Conservation (phyloP, 108 stramenopile genomes). For the Skeletonema grethae region DNA sequence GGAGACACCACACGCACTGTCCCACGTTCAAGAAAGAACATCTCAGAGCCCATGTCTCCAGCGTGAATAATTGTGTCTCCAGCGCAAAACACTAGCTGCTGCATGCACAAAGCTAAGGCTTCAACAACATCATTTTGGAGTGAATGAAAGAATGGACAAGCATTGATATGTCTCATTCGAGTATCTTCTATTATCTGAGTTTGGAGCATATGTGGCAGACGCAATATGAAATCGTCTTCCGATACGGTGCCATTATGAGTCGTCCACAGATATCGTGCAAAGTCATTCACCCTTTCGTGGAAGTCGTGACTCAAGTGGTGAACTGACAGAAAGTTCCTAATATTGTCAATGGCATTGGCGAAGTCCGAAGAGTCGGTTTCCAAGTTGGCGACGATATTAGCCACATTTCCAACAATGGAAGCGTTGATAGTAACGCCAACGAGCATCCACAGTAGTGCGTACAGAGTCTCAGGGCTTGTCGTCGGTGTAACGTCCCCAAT, state of each 20-base stretch:
- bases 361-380: conserved; percentile 43
- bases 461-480: conserved; percentile 52
- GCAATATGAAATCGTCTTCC: conserved; percentile 41
- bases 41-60: conserved; percentile 61
- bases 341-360: conserved; percentile 42
- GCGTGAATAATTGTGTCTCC: conserved; percentile 49
- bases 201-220: conserved; percentile 49
- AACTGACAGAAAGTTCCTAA: conserved; percentile 46
- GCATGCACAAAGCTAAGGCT: conserved; percentile 44
- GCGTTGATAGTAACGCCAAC: conserved; percentile 62
- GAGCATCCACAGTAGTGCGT: conserved; percentile 52
- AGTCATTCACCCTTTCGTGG: conserved; percentile 51
- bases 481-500: conserved; percentile 64
- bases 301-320: conserved; percentile 36
- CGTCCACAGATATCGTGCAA: conserved; percentile 48
- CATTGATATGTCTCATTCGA: conserved; percentile 25
- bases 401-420: conserved; percentile 60
- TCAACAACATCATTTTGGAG: conserved; percentile 50
- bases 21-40: conserved; percentile 62
- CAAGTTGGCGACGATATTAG: conserved; percentile 58
- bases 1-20: conserved; percentile 45
- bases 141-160: conserved; percentile 61
- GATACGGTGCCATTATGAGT: conserved; percentile 31
- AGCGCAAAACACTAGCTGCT: conserved; percentile 30
- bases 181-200: conserved; percentile 27